phyloP scores from a whole-genome alignment of 2,329 filamentous ascomycete genomes.

The Capronia coronata region DNA sequence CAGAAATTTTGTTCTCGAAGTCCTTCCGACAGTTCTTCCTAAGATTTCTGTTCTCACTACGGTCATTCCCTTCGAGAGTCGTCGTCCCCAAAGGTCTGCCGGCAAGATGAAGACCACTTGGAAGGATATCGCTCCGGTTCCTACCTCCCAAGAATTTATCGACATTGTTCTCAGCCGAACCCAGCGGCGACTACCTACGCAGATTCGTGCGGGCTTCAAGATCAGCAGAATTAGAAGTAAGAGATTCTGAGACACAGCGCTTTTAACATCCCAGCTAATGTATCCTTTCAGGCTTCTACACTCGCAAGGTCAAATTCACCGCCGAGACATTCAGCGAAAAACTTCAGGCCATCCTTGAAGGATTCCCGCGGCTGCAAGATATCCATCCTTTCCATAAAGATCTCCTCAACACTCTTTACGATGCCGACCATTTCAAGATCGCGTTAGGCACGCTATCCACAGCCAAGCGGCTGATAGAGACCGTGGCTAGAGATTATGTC shows the following conservation, averaged over 20 bases:
- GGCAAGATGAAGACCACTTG: constrained; percentile 53
- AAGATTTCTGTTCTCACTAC: constrained; percentile 16
- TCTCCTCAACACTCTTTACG: constrained; percentile 94
- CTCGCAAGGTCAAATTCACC: constrained; percentile 96
- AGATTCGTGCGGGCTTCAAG: constrained; percentile 93
- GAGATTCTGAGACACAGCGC: constrained; percentile 9
- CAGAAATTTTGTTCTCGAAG: constrained; percentile 17
- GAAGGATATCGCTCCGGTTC: constrained; percentile 74
- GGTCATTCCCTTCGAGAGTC: constrained; percentile 13
- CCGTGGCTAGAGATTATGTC: constrained; percentile 91
- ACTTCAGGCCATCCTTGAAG: constrained; percentile 80
- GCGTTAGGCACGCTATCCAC: constrained; percentile 93
- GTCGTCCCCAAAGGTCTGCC: constrained; percentile 29
- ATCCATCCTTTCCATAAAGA: constrained; percentile 92
- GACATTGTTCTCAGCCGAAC: constrained; percentile 94
- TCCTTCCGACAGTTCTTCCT: too few species aligned
- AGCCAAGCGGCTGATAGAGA: constrained; percentile 93
- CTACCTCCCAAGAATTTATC: constrained; percentile 89
- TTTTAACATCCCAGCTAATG: constrained; percentile 30
- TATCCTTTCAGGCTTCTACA: constrained; percentile 67
- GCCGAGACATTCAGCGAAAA: constrained; percentile 96
- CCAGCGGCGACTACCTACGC: constrained; percentile 85
- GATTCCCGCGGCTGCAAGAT: constrained; percentile 85
- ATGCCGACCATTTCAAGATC: constrained; percentile 96
- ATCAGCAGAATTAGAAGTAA: constrained; percentile 77